Conservation (phyloP, 2,329 filamentous ascomycete species). For the Grosmannia serpens region DNA sequence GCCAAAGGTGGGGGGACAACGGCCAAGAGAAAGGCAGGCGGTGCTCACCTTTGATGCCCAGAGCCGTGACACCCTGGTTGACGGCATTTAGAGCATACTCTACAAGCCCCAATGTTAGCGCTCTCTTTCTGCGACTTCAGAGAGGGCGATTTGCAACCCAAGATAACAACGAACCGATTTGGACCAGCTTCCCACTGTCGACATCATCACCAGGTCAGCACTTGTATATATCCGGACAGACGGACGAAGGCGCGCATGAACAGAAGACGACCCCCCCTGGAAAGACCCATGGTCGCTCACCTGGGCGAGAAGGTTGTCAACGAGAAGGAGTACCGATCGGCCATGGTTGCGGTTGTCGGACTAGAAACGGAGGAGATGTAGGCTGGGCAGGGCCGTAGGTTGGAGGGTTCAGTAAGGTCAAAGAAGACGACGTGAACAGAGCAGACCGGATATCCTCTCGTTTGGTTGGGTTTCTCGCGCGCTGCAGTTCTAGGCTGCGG, state of each 20-base stretch:
- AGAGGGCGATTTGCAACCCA: background rate
- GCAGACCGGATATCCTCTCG: background rate
- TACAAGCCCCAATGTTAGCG: slow-evolving; percentile 24
- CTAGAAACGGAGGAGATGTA: background rate
- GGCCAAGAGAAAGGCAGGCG: no score
- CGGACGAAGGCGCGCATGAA: background rate
- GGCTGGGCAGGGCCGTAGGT: background rate
- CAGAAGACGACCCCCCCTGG: background rate
- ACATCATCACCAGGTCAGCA: background rate
- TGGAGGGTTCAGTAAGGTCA: background rate
- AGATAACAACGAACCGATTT: slow-evolving; percentile 57
- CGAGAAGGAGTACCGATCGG: slow-evolving; percentile 98
- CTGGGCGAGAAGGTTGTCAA: slow-evolving; percentile 99
- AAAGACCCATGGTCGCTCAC: slow-evolving; percentile 39
- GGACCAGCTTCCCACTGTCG: slow-evolving; percentile 88
- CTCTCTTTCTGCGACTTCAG: no score
- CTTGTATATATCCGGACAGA: background rate
- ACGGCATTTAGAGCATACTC: slow-evolving; percentile 99
- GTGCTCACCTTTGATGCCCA: slow-evolving; percentile 89
- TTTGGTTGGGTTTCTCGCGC: background rate
- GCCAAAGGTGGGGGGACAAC: background rate
- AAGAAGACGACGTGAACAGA: background rate
- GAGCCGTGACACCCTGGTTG: slow-evolving; percentile 96
- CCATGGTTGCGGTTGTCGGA: slow-evolving; percentile 47
- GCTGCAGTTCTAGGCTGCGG: background rate